Base-by-base conservation (phyloP, 2,329 filamentous ascomycete species). In the Trichoderma endophyticum region DNA sequence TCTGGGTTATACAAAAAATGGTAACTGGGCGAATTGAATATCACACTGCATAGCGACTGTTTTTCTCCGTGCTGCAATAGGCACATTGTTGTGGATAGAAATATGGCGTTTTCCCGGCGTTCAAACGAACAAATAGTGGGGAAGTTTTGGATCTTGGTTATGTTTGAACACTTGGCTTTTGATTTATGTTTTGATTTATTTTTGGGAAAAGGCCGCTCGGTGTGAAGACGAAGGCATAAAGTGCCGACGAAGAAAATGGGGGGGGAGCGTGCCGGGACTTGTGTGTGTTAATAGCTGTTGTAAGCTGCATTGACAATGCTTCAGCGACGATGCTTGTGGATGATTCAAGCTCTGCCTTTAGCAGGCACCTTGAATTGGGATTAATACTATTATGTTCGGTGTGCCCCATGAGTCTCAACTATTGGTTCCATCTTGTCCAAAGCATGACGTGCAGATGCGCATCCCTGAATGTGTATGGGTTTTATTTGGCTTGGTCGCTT, bases 21-120 rank as follows among this genome's bases (percentile, higher is more conserved):
- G 79, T 81, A 74, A 78, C 73, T 80, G 73, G 74, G 75, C 74
- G 73, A 75, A 82, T 80, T 80, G 83, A 83, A 74, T 72, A 75
- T 77, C 73, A 82, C 83, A 84, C 81, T 86, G 85, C 86, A 88
- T 87, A 86, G 86, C 86, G 85, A 84, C 84, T 85, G 82, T 84
- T 60, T 83, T 71, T 83, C 78, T 74, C 24, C 48, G 59, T 71
- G 72, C 68, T 71, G 30, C 57, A 34, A 67, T 34, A 68, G n/a
- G 71, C 71, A 72, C 57, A 64, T 56, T 67, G 21, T 34, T 70
- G 57, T 51, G 71, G 60, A 70, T 70, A 70, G 71, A 71, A 66
- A 34, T n/a, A 60, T 65, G 71, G 71, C 48, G 60, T 70, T 72
- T 64, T 59, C 18, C 30, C 48, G 71, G 66, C 43, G 67, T 72